phyloP scores from a whole-genome alignment of 345 rosid species.

The Gossypium arboreum region DNA sequence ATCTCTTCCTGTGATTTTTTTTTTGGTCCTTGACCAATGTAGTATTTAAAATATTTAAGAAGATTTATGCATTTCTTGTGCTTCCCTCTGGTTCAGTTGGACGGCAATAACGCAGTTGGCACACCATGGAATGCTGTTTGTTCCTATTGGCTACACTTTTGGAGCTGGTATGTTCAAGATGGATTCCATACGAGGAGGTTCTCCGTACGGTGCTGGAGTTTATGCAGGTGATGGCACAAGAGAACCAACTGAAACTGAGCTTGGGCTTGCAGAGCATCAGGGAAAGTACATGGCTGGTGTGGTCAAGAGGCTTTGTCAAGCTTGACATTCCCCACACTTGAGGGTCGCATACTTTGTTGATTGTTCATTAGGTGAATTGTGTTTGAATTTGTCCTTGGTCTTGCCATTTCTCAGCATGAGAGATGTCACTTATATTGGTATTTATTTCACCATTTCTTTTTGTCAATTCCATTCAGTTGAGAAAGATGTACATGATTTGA shows the following conservation, averaged over 20 bases:
- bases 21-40: neutral
- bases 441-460: neutral
- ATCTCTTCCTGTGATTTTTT: neutral
- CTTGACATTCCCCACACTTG: conserved; percentile 17
- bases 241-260: conserved; percentile 59
- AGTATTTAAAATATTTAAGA: no score
- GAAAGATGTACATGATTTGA: conserved; percentile 33
- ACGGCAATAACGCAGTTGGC: conserved; percentile 73
- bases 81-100: conserved; percentile 41
- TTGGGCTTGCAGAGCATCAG: conserved; percentile 73
- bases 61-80: no score
- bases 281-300: conserved; percentile 69
- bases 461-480: conserved; percentile 5
- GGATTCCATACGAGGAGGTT: conserved; percentile 68
- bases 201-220: conserved; percentile 70
- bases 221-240: conserved; percentile 74
- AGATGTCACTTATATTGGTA: neutral
- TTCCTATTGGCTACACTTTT: conserved; percentile 77
- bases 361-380: conserved; percentile 8
- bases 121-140: conserved; percentile 79
- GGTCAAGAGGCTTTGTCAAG: conserved; percentile 53
- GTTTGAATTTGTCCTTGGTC: conserved; percentile 24
- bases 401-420: conserved; percentile 10
- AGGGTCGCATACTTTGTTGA: neutral
- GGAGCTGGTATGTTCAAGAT: conserved; percentile 80